phyloP scores from a whole-genome alignment of 805 yeast genomes.

The Brettanomyces bruxellensis region DNA sequence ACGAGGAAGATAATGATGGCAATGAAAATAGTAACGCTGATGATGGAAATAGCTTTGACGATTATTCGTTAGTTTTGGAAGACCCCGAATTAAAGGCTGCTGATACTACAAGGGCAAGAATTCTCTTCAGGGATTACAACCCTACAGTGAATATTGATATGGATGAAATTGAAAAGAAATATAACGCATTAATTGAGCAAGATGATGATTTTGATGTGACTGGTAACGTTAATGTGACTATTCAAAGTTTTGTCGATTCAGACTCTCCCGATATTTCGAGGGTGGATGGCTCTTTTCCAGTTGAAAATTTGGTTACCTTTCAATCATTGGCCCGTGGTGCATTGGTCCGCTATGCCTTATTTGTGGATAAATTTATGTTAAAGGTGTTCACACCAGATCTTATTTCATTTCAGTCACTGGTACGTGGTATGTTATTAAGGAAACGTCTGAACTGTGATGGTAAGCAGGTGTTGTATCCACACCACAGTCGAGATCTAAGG shows the following conservation, averaged over 20 bases:
- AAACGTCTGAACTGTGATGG: neutral
- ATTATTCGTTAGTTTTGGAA: neutral
- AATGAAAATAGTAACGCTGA: neutral
- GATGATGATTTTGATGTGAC: constrained; percentile 7
- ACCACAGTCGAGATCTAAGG: too few relatives aligned
- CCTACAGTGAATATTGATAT: constrained; percentile 13
- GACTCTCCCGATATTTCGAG: neutral
- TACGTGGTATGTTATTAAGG: constrained; percentile 35
- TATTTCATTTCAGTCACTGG: constrained; percentile 36
- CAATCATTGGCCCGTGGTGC: constrained; percentile 72
- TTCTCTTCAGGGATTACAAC: constrained; percentile 12
- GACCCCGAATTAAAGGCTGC: neutral
- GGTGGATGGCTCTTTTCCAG: neutral
- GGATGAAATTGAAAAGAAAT: constrained; percentile 23
- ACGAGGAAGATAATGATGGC: neutral
- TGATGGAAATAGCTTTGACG: neutral
- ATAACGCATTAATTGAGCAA: constrained; percentile 11
- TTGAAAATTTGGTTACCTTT: constrained; percentile 26
- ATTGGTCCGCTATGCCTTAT: constrained; percentile 50
- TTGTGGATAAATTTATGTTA: constrained; percentile 54
- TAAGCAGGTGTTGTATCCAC: too few relatives aligned
- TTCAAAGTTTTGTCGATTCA: neutral
- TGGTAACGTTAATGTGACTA: neutral
- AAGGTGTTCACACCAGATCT: constrained; percentile 47
- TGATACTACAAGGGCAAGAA: constrained; percentile 15